Evolutionary conservation across 2,329 filamentous ascomycete genomes (phyloP), one percentile per base, ranked within the genome.

Genomic region (Juglanconis oblonga): DNA sequence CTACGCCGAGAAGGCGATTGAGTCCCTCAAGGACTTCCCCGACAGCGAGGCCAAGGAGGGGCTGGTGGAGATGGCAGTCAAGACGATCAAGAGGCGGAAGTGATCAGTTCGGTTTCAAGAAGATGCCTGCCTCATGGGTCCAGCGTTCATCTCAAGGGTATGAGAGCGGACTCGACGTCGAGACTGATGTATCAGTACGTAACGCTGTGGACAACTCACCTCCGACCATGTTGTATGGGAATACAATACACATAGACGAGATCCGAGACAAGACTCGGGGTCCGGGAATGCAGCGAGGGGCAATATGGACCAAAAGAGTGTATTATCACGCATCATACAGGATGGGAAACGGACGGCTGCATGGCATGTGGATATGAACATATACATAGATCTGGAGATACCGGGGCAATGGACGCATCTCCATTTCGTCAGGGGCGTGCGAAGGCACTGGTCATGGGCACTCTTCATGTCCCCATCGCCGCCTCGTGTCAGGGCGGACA

Each of bases 21-120:
- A 86, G 5, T 91, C 93, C n/a, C 90, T 99, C 69, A 82, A 84
- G 64, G 77, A 79, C 50, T 97, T 99, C 74, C 95, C 95, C 6
- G 88, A 93, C n/a, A 94, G 92, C 72, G 94, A 98, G 65, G 95
- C 95, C 61, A 98, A 97, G 79, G 85, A 89, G 35, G 94, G 94
- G 0, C 80, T 99, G 45, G 80, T 97, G 50, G 92, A 97, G 70
- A 97, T 98, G 91, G 96, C 92, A 67, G 84, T 88, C 68, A 97
- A 97, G 79, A 92, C 93, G 14, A 86, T 97, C 79, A 88, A 92
- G 76, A 84, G 94, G 70, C 84, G 92, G 73, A 97, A 97, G 76
- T 98, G 81, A 17, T 2, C 17, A 71, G 48, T 48, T n/a, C 32
- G 10, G 13, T 5, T 29, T 10, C 14, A 10, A 51, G 11, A 42